Percentiles rank a stretch among this genome's conserved stretches.
These are phyloP conservation scores for Penicillium brasilianum DNA, from an alignment of 2,329 filamentous ascomycete species.

Conservation along the genomic window DNA sequence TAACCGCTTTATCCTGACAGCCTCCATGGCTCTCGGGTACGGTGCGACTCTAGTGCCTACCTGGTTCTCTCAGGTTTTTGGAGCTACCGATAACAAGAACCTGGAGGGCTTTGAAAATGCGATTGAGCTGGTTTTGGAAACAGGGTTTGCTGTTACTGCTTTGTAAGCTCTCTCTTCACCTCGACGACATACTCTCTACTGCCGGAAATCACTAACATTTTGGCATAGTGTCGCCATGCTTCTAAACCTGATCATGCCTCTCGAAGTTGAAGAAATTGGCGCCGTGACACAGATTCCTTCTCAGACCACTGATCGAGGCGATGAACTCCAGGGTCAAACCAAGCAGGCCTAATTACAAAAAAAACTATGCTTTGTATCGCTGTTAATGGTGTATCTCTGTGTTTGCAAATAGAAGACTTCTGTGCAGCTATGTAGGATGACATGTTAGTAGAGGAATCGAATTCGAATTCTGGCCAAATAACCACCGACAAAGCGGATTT, in stretches of 20 bases:
- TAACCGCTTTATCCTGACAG: neutral
- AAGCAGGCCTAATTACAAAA: neutral
- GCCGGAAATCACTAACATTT: neutral
- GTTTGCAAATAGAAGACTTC: no score
- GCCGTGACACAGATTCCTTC: neutral
- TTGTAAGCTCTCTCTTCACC: neutral
- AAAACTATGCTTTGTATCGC: neutral
- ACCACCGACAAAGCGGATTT: no score
- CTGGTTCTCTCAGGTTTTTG: neutral
- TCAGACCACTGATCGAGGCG: slow-evolving; percentile 8
- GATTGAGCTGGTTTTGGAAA: slow-evolving; percentile 1
- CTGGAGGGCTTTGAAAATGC: neutral
- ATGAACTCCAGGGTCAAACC: neutral
- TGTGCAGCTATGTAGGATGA: no score
- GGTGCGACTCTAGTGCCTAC: neutral
- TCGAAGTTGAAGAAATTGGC: neutral
- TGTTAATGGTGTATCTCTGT: no score
- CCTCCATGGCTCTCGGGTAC: neutral
- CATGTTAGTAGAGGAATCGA: no score
- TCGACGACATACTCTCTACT: neutral
- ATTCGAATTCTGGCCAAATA: no score
- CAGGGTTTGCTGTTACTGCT: neutral
- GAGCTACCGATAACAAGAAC: neutral
- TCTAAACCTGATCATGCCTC: neutral
- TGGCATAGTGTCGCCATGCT: neutral